phyloP scores from a whole-genome alignment of 441 rosid genomes.

The Pelargonium citronellum region DNA sequence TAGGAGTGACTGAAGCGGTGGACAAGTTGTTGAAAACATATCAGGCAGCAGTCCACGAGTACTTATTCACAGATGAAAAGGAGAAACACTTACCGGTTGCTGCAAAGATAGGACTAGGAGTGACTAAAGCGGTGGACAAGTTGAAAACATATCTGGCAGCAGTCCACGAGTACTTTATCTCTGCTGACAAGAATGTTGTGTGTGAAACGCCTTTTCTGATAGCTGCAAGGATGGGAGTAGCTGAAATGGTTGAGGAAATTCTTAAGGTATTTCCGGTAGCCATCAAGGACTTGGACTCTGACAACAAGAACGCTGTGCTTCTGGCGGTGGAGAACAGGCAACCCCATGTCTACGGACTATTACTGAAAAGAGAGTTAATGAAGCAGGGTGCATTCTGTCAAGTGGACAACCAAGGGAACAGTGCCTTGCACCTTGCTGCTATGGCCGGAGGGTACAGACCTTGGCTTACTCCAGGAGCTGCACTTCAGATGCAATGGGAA shows the following conservation, averaged over 20 bases:
- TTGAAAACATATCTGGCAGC: constrained; percentile 11
- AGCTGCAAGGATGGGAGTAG: constrained; percentile 33
- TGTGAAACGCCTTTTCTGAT: constrained; percentile 24
- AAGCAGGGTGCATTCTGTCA: constrained; percentile 25
- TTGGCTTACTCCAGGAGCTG: constrained; percentile 39
- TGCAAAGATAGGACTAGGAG: constrained; percentile 14
- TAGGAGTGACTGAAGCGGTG: too few relatives aligned
- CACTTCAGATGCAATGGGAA: constrained; percentile 48
- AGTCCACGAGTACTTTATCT: constrained; percentile 19
- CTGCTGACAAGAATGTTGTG: too few relatives aligned
- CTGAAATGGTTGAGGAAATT: constrained; percentile 27
- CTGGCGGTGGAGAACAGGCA: constrained; percentile 35
- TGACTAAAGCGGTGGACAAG: constrained; percentile 17
- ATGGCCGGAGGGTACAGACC: constrained; percentile 29
- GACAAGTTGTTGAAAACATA: too few relatives aligned
- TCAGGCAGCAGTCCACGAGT: too few relatives aligned
- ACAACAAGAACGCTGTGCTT: constrained; percentile 30
- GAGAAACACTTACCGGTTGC: not conserved
- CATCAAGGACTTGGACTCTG: constrained; percentile 24
- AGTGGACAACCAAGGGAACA: constrained; percentile 35
- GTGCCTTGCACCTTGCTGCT: constrained; percentile 47
- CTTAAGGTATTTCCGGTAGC: constrained; percentile 25
- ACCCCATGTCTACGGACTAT: constrained; percentile 21
- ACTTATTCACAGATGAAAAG: not conserved
- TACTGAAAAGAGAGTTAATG: constrained; percentile 19